phyloP scores from a whole-genome alignment of 75 land plant species.

The Pinus tabuliformis region DNA sequence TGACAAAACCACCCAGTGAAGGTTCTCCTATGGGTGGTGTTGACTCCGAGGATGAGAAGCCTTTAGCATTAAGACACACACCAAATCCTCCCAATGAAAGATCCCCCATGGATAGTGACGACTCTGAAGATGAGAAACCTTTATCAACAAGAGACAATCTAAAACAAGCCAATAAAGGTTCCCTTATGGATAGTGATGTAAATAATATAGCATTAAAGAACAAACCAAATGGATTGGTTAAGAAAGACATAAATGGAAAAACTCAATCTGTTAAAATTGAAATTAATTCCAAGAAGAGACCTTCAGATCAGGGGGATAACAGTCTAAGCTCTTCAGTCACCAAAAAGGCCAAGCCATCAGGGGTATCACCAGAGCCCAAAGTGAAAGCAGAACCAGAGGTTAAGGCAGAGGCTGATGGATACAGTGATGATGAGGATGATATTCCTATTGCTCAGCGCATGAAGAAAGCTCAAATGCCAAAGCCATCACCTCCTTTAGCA shows the following conservation, averaged over 20 bases:
- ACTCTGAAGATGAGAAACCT: conserved; percentile 60
- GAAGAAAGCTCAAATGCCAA: conserved; percentile 22
- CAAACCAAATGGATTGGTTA: conserved; percentile 45
- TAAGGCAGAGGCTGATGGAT: background rate
- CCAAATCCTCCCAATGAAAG: conserved; percentile 17
- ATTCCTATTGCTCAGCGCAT: conserved; percentile 66
- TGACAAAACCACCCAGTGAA: conserved; percentile 12
- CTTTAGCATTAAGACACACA: conserved; percentile 31
- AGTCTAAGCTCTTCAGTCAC: conserved; percentile 11
- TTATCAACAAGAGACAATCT: conserved; percentile 14
- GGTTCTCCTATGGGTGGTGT: conserved; percentile 7
- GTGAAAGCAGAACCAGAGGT: conserved; percentile 25
- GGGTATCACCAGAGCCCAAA: conserved; percentile 12
- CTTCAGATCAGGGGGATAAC: conserved; percentile 20
- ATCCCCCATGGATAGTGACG: conserved; percentile 12
- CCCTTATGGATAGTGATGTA: background rate
- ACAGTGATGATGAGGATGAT: conserved; percentile 59
- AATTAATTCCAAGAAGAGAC: conserved; percentile 34
- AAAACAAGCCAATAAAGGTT: conserved; percentile 15
- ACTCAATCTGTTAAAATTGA: conserved; percentile 9
- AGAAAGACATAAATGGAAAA: conserved; percentile 13
- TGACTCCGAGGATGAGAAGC: conserved; percentile 61
- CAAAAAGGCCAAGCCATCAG: conserved; percentile 40
- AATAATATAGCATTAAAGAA: conserved; percentile 22
- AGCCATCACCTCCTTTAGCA: conserved; percentile 9